Evolutionary conservation across 306 rosid genomes (phyloP).

Genomic region (Pterocarpus santalinus): DNA sequence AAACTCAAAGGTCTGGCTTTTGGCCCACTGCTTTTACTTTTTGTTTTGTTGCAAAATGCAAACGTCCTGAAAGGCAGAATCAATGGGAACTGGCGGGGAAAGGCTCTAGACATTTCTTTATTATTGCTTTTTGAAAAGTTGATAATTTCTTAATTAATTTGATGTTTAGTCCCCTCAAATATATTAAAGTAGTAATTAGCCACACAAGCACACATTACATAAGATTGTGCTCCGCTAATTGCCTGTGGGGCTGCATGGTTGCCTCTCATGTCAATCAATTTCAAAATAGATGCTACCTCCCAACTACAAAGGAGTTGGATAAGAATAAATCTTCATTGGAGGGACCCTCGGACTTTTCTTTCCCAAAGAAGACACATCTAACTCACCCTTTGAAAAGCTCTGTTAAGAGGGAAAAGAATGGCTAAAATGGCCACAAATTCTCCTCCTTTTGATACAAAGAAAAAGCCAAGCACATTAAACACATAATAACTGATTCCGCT

Average conservation of each 20-base stretch:
- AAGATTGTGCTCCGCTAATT: background rate
- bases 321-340: conserved; percentile 23
- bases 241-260: background rate
- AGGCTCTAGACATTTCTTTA: background rate
- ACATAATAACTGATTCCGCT: background rate
- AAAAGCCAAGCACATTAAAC: conserved; percentile 2
- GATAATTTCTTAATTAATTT: background rate
- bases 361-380: conserved; percentile 2
- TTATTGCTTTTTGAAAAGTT: background rate
- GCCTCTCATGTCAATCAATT: conserved; percentile 15
- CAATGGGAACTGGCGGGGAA: background rate
- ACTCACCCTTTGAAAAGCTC: conserved; percentile 2
- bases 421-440: conserved; percentile 13
- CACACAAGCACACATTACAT: background rate
- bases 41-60: background rate
- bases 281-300: conserved; percentile 30
- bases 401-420: background rate
- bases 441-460: background rate
- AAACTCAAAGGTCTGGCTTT: background rate
- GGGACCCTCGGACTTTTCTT: conserved; percentile 27
- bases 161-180: conserved; percentile 2
- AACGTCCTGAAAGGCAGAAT: background rate
- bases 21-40: conserved; percentile 23
- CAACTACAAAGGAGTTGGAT: conserved; percentile 27
- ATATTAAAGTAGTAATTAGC: background rate